Conservation (phyloP, 2,329 filamentous ascomycete genomes). For the Penicillium sp. region DNA sequence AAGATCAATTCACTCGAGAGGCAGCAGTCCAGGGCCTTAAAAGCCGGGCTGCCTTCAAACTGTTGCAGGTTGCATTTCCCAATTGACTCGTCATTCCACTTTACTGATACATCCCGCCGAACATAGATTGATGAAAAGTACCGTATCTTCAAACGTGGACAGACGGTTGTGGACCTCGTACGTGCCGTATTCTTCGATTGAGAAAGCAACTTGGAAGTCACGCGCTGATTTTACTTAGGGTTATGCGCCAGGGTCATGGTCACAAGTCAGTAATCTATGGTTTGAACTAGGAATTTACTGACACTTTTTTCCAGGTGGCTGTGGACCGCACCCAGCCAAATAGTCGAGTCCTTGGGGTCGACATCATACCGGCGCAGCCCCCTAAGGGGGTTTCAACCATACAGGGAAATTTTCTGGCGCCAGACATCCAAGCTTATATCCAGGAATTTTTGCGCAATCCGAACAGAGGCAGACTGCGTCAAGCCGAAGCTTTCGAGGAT, state of each 20-base stretch:
- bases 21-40: conserved; percentile 76
- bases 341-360: conserved; percentile 82
- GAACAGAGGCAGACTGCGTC: conserved; percentile 50
- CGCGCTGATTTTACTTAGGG: conserved; percentile 27
- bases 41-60: conserved; percentile 87
- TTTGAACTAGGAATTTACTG: neutral
- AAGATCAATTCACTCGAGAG: conserved; percentile 65
- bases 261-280: too few relatives aligned
- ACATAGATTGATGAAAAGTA: conserved; percentile 73
- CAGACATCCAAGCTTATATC: conserved; percentile 67
- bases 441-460: conserved; percentile 67
- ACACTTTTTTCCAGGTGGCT: conserved; percentile 59
- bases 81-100: neutral
- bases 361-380: conserved; percentile 86
- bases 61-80: conserved; percentile 62
- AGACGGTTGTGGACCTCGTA: conserved; percentile 87
- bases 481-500: conserved; percentile 11
- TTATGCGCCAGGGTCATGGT: conserved; percentile 56
- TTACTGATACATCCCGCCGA: conserved; percentile 1
- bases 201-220: conserved; percentile 1
- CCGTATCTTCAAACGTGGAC: conserved; percentile 67
- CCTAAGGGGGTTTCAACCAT: conserved; percentile 89
- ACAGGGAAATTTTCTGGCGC: conserved; percentile 74
- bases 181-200: conserved; percentile 1
- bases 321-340: conserved; percentile 67